Evolutionary conservation across 257 asterid genomes (phyloP).

Genomic region (Ilex asprella): DNA sequence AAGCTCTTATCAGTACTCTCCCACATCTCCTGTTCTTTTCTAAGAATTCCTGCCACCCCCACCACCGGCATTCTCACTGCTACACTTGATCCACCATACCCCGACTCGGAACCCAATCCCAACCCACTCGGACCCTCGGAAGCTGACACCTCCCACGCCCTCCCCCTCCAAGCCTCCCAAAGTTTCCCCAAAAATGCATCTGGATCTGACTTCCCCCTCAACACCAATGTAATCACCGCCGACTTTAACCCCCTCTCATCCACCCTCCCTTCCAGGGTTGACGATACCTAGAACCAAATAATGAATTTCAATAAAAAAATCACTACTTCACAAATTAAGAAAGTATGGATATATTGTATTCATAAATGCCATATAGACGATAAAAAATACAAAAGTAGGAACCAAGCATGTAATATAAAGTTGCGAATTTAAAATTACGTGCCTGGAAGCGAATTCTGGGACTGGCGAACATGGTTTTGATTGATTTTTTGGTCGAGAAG

Average conservation of each 20-base stretch:
- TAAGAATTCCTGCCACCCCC: conserved; percentile 86
- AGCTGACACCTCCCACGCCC: conserved; percentile 51
- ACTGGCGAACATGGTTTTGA: conserved; percentile 75
- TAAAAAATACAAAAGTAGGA: too few relatives aligned
- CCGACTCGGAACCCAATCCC: conserved; percentile 14
- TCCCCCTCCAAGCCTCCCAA: conserved; percentile 81
- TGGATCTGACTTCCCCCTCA: conserved; percentile 63
- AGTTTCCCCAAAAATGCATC: conserved; percentile 71
- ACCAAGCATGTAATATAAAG: too few relatives aligned
- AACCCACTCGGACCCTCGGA: conserved; percentile 20
- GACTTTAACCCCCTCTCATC: conserved; percentile 35
- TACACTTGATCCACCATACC: conserved; percentile 24
- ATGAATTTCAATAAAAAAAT: too few relatives aligned
- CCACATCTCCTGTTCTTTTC: conserved; percentile 99
- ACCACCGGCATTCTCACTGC: conserved; percentile 76
- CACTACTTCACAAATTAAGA: too few relatives aligned
- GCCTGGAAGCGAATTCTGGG: conserved; percentile 71
- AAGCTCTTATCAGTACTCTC: conserved; percentile 97
- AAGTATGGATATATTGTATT: too few relatives aligned
- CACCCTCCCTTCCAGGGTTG: conserved; percentile 41
- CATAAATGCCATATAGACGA: too few relatives aligned
- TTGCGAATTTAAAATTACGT: too few relatives aligned
- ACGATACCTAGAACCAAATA: conserved; percentile 17
- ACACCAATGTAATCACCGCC: conserved; percentile 39
- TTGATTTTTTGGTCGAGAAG: conserved; percentile 45